Base-by-base conservation (phyloP, 768 basidiomycete species). In the Crepidotus variabilis region DNA sequence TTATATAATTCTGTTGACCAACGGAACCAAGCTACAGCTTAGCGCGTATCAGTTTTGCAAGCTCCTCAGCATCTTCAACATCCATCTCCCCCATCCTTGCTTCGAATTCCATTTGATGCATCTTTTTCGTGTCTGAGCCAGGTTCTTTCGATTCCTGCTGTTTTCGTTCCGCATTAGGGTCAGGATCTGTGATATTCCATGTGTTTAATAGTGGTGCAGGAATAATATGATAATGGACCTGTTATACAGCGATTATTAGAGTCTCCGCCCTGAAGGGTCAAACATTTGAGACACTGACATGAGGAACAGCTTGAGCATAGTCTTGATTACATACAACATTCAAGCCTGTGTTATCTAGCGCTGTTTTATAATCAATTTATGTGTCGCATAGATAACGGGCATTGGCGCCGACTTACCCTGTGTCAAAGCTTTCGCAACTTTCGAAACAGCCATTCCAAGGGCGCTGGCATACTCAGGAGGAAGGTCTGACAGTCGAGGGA, bases 241-340 rank as follows among this genome's bases (percentile, higher is more conserved):
- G 56, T 33, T 48, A 13, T 46, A 23, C 14, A 48, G 49, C 36
- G 23, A 58, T 50, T 23, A 24, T 10, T 51, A 8, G 24, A 33
- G 47, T 45, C 55, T 21, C 23, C 54, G 22, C 6, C n/a, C n/a
- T n/a, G 33, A 46, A 5, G 20, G 36, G 51, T 45, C 36, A 20
- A 49, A 33, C 13, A 51, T 51, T 47, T 39, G 6, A 34, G 3
- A 45, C 18, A 64, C 82, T 56, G 59, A 88, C 88, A 72, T 90
- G 88, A n/a, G 83, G 84, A 6, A 90, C 86, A 3, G 85, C 86
- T 65, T 90, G 88, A 0, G 88, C 88, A 61, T 90, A 90, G 67
- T 89, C 88, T 64, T 90, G 88, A 65, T 90, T 90, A 63, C 87
- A 88, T 3, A 90, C 88, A 6, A 90, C 81, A 64, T 90, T 90